phyloP scores from a whole-genome alignment of 2,329 filamentous ascomycete genomes.

The Emergomyces africanus region DNA sequence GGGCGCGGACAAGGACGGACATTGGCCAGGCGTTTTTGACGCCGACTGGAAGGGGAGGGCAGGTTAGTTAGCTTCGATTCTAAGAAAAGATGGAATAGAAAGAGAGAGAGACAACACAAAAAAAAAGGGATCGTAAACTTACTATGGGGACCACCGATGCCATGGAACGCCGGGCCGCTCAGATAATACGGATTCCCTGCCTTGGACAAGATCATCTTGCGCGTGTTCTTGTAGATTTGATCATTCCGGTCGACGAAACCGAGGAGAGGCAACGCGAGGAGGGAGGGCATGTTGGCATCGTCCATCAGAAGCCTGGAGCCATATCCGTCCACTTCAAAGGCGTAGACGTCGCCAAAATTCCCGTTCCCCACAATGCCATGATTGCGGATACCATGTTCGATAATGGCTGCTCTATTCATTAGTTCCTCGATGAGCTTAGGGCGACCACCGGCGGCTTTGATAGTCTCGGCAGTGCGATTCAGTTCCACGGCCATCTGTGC shows the following conservation, averaged over 20 bases:
- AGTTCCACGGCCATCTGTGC: constrained; percentile 93
- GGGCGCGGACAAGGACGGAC: constrained; percentile 81
- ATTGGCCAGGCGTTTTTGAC: constrained; percentile 93
- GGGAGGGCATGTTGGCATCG: constrained; percentile 51
- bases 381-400: constrained; percentile 68
- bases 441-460: constrained; percentile 47
- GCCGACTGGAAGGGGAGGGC: constrained; percentile 49
- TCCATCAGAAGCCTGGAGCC: constrained; percentile 51
- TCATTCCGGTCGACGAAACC: constrained; percentile 49
- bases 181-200: constrained; percentile 81
- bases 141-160: constrained; percentile 70
- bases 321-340: constrained; percentile 54
- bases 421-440: constrained; percentile 37
- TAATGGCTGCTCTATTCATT: constrained; percentile 46
- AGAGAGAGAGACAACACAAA: neutral
- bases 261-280: constrained; percentile 47
- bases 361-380: constrained; percentile 54
- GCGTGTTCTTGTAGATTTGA: constrained; percentile 71
- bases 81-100: constrained; percentile 3
- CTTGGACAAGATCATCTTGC: constrained; percentile 65
- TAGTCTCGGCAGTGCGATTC: constrained; percentile 55
- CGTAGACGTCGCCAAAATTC: constrained; percentile 47
- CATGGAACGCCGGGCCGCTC: constrained; percentile 60
- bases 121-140: constrained; percentile 16
- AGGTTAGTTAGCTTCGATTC: neutral